These are phyloP conservation scores for Lonicera japonica DNA, from an alignment of 129 eudicot genomes.

Conservation along the genomic window DNA sequence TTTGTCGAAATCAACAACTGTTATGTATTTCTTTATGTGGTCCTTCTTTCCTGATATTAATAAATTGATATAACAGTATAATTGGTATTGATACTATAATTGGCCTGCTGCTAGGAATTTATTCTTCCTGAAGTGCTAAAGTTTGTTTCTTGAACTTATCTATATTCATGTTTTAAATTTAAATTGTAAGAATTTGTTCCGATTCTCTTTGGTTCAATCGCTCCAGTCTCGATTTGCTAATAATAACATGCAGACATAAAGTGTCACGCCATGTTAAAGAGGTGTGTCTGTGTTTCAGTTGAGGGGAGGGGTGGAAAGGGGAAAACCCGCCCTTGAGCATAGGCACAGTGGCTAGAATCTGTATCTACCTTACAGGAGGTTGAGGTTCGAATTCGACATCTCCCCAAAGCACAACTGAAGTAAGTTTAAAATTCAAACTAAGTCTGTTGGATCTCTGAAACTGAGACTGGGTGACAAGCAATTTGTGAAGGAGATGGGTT, in stretches of 20 bases:
- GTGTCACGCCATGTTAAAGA: background rate
- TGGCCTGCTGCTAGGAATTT: background rate
- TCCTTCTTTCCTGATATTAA: no score
- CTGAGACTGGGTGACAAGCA: background rate
- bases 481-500: background rate
- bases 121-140: background rate
- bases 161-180: background rate
- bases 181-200: background rate
- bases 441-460: background rate
- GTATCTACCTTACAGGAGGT: no score
- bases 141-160: background rate
- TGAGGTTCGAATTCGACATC: no score
- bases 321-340: background rate
- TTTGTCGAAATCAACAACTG: background rate
- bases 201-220: background rate
- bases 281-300: background rate
- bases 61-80: background rate
- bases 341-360: no score
- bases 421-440: background rate
- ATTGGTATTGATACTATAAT: background rate
- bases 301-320: conserved; percentile 4
- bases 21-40: background rate
- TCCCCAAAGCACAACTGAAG: no score
- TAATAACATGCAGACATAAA: background rate
- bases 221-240: background rate